Evolutionary conservation across 257 asterid species (phyloP).

Genomic region (Ajuga chamaepitys): DNA sequence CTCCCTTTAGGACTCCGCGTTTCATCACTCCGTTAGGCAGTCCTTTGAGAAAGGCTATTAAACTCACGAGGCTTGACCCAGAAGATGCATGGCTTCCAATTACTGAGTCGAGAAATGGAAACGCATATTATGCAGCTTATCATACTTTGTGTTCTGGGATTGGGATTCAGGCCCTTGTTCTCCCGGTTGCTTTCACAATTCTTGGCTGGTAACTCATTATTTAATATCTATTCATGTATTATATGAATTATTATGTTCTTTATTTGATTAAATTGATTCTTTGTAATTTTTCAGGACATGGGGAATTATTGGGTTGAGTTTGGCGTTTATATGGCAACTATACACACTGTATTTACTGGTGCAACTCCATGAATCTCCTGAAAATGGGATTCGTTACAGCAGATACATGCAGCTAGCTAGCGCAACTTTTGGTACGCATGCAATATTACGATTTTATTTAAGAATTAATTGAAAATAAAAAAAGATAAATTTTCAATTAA

Average conservation of each 20-base stretch:
- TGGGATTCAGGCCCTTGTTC: conserved; percentile 84
- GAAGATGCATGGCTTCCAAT: conserved; percentile 93
- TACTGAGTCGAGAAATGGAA: conserved; percentile 80
- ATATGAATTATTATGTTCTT: not conserved
- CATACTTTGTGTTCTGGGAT: conserved; percentile 89
- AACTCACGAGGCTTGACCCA: conserved; percentile 69
- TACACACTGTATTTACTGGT: conserved; percentile 72
- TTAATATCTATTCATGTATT: too few species aligned
- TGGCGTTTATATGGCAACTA: conserved; percentile 84
- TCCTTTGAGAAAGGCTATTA: conserved; percentile 65
- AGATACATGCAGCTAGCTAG: conserved; percentile 76
- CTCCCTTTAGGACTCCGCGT: conserved; percentile 55
- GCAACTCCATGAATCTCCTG: conserved; percentile 72
- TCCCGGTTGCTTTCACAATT: conserved; percentile 85
- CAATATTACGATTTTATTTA: too few species aligned
- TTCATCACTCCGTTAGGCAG: conserved; percentile 77
- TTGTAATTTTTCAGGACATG: conserved; percentile 46
- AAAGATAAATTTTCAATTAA: too few species aligned
- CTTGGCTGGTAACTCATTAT: conserved; percentile 98
- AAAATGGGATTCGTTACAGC: conserved; percentile 77
- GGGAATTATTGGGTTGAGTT: conserved; percentile 56
- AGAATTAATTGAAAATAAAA: too few species aligned
- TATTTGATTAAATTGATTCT: not conserved
- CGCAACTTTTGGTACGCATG: conserved; percentile 61
- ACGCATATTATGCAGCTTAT: conserved; percentile 77